Evolutionary conservation across 2,329 filamentous ascomycete genomes (phyloP).

Genomic region (Trichophyton rubrum): DNA sequence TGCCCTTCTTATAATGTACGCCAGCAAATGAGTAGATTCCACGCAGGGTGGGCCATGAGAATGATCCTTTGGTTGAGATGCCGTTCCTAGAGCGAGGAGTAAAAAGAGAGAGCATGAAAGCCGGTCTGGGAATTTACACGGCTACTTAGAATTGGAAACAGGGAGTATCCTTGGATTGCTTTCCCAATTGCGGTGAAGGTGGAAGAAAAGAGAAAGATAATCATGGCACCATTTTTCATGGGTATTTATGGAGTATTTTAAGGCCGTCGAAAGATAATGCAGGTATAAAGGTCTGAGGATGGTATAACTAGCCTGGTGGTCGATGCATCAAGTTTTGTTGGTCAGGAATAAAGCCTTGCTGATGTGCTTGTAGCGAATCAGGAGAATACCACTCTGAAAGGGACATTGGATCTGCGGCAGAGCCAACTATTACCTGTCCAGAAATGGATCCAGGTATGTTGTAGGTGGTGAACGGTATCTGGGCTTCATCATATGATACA

Average conservation of each 20-base stretch:
- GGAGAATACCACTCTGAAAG: conserved; percentile 9
- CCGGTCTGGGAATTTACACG: neutral
- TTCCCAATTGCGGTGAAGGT: neutral
- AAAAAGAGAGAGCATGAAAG: conserved; percentile 7
- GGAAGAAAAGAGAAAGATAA: neutral
- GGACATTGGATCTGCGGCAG: conserved; percentile 5
- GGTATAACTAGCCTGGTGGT: neutral
- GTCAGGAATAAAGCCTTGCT: conserved; percentile 2
- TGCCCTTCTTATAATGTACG: conserved; percentile 11
- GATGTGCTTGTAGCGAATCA: conserved; percentile 6
- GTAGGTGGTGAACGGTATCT: conserved; percentile 3
- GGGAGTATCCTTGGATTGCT: neutral
- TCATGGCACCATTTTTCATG: neutral
- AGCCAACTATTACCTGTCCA: conserved; percentile 4
- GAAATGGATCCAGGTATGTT: neutral
- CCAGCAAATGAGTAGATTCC: conserved; percentile 9
- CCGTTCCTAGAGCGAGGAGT: neutral
- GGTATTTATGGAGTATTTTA: neutral
- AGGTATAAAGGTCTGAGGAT: neutral
- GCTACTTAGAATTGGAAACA: neutral
- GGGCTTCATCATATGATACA: neutral
- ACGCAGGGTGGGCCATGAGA: conserved; percentile 1
- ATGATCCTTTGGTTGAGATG: neutral
- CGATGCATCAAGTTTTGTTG: neutral
- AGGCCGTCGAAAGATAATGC: neutral